Evolutionary conservation across 176 grass and related monocot species (phyloP), one percentile per base, ranked within the genome.

Genomic region (Canna indica): DNA sequence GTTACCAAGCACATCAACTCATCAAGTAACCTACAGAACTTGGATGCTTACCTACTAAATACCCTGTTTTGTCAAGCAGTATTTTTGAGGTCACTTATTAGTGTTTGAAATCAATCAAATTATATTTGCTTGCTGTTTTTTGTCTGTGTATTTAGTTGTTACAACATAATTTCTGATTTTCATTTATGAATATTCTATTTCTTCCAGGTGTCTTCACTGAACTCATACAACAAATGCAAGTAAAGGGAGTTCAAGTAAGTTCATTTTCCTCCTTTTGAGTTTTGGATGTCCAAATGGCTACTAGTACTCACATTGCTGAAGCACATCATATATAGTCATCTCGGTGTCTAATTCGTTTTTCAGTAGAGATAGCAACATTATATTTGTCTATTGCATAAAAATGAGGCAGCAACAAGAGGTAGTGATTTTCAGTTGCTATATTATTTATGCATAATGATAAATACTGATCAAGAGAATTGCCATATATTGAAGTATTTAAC

Each of bases 161-260:
- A 27, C 67, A 35, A 35, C 15, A 8, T 13, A 68, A 64, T 71
- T 39, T 68, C 14, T 13, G 0, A 56, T 77, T 50, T 22, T 75
- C 25, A 26, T 29, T 24, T 3, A 22, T 27, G 42, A 38, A 8
- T 47, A 29, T 77, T 78, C 24, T 18, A 32, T 80, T 85, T 36
- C 35, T 53, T 75, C 54, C 71, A 93, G 90, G 90, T 88, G 86
- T 99, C 77, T 99, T 99, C 77, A 99, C 94, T 18, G 94, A 99
- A 78, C 72, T 99, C 73, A 99, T 99, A 73, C 89, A 99, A 75
- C 86, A 93, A 71, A 99, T 99, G 89, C 89, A 93, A 85, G 94
- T 93, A 64, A 99, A 93, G 78, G 89, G 94, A 13, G 89, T 93
- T 73, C 94, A 99, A 79, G 94, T 88, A 87, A 88, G 82, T 38